A percentile compares a stretch with the other conserved stretches of the same genome.
phyloP scores from a whole-genome alignment of 2,329 filamentous ascomycete species.

The Colletotrichum chrysophilum region DNA sequence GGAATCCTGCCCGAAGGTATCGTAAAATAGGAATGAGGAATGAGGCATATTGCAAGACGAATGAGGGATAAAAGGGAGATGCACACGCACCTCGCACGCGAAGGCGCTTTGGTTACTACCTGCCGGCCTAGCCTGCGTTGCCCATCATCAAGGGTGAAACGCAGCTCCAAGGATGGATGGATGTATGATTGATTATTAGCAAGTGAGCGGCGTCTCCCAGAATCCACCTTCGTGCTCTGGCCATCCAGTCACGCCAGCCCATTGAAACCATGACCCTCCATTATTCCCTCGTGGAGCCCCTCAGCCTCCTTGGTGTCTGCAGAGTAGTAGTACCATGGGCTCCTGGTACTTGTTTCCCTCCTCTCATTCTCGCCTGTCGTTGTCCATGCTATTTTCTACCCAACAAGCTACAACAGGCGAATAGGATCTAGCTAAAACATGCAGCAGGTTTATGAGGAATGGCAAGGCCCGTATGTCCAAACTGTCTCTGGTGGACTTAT shows the following conservation, averaged over 20 bases:
- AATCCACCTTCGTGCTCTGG: slow-evolving; percentile 3
- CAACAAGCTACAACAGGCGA: neutral
- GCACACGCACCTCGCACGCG: neutral
- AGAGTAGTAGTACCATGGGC: neutral
- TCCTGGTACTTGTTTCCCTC: neutral
- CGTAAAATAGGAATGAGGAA: neutral
- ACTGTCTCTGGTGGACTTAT: neutral
- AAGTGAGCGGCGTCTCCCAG: neutral
- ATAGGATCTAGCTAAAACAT: neutral
- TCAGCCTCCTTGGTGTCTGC: neutral
- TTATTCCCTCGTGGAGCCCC: neutral
- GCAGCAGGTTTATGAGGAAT: neutral
- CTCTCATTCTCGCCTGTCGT: neutral
- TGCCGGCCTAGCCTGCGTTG: neutral
- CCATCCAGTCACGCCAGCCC: neutral
- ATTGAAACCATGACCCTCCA: neutral
- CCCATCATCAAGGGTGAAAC: slow-evolving; percentile 9
- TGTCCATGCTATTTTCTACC: neutral
- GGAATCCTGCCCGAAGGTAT: neutral
- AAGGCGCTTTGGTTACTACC: neutral
- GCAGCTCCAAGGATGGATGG: neutral
- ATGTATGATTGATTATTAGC: slow-evolving; percentile 16
- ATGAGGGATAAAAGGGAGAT: neutral
- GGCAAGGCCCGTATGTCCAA: neutral
- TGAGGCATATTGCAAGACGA: neutral